phyloP scores from a whole-genome alignment of 352 stramenopile species.

The Phytophthora fragariae region DNA sequence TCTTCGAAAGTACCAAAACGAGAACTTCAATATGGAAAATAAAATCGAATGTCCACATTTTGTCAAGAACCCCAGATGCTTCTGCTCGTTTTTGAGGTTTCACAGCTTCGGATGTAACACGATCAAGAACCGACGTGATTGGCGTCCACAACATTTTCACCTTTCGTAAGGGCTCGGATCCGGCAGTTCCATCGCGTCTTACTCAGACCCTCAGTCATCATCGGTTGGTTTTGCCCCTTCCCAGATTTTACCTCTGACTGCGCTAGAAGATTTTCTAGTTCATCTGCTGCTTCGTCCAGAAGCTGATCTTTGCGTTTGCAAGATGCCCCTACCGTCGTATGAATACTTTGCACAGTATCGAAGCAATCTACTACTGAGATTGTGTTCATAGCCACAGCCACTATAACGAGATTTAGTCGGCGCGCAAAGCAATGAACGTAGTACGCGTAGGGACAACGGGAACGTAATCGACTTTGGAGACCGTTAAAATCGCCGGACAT shows the following conservation, averaged over 20 bases:
- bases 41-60: conserved; percentile 8
- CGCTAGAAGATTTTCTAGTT: background rate
- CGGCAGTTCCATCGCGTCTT: conserved; percentile 10
- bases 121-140: conserved; percentile 3
- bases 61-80: conserved; percentile 2
- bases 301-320: background rate
- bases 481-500: too few relatives aligned
- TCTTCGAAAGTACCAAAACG: background rate
- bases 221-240: conserved; percentile 2
- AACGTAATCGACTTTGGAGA: too few relatives aligned
- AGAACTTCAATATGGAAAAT: background rate
- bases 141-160: conserved; percentile 11
- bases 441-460: too few relatives aligned
- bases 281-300: background rate
- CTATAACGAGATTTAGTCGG: background rate
- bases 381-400: background rate
- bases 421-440: background rate
- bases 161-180: background rate
- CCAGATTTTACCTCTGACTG: background rate
- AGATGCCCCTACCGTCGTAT: conserved; percentile 6
- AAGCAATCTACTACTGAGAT: background rate
- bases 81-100: conserved; percentile 18
- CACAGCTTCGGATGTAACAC: background rate
- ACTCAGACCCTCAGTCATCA: conserved; percentile 6
- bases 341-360: conserved; percentile 4